Evolutionary conservation across 2,329 filamentous ascomycete genomes (phyloP), one percentile per base, ranked within the genome.

Genomic region (Grosmannia huntii): DNA sequence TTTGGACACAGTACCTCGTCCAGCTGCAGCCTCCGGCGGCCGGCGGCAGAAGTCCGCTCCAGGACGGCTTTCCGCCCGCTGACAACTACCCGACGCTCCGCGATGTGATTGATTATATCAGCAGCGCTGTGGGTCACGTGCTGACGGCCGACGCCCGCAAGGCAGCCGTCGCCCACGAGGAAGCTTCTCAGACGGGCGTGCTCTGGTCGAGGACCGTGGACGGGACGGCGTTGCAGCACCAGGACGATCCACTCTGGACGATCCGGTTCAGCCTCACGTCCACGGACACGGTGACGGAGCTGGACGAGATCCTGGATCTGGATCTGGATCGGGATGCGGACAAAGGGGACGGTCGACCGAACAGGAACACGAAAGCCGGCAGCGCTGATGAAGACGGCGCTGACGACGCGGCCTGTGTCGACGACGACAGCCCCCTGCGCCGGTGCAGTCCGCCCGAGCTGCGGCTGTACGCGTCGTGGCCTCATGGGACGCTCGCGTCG

Each of bases 71-170:
- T 61, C 61, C 63, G n/a, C 71, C 75, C 0, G 77, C 77, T 0
- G 72, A 72, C 55, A 65, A 67, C 57, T 81, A 79, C 61, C 71
- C 74, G 0, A 71, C 72, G 61, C 66, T 76, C 19, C 61, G 64
- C 11, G 74, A 76, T 38, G 70, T 79, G 6, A 67, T 70, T 14
- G 72, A 73, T 61, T 80, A 80, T 65, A 63, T 81, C 10, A 68
- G 71, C 58, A 72, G 71, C 21, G 73, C 75, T 14, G 69, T 73
- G 9, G 64, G 70, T 27, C 75, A 72, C 51, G 68, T 70, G 49
- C 67, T 79, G 3, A 67, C 72, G 0, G 65, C 71, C 11, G 68
- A 61, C 2, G 62, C 64, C 7, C 62, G 70, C 57, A 67, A 68
- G 53, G 64, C 74, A 33, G 61, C 61, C 2, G 54, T 36, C 4